phyloP scores from a whole-genome alignment of 371 early-diverging fungal genomes.

The Lichtheimia ramosa region DNA sequence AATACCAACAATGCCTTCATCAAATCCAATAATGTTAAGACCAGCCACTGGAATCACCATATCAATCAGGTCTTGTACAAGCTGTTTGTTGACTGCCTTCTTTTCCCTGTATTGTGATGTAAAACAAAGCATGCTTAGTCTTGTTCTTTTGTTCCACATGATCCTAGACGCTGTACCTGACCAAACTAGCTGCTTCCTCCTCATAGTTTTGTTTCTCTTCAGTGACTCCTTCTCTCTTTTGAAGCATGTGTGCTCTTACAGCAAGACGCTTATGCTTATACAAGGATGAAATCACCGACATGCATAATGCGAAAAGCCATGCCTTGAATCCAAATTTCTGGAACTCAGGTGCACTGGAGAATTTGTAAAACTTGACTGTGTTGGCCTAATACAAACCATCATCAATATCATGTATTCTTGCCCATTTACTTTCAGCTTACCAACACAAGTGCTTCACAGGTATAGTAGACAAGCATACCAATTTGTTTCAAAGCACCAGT shows the following conservation, averaged over 20 bases:
- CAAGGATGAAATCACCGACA: conserved; percentile 56
- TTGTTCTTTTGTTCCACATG: too few relatives aligned
- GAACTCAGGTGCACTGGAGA: conserved; percentile 51
- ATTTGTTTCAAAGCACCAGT: conserved; percentile 51
- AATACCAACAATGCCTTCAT: conserved; percentile 69
- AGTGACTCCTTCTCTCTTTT: neutral
- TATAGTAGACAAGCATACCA: conserved; percentile 58
- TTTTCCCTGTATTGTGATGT: conserved; percentile 43
- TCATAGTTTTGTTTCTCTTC: neutral
- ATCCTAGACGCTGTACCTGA: neutral
- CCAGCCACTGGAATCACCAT: conserved; percentile 61
- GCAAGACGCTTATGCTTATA: conserved; percentile 62
- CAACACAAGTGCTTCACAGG: conserved; percentile 58
- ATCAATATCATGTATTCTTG: neutral
- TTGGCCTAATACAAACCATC: conserved; percentile 20
- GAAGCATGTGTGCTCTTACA: neutral
- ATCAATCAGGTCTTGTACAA: conserved; percentile 67
- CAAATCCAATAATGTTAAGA: conserved; percentile 54
- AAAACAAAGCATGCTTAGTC: neutral
- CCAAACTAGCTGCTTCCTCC: neutral
- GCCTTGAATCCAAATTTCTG: conserved; percentile 52
- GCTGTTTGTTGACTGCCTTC: conserved; percentile 43
- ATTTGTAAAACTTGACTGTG: conserved; percentile 39
- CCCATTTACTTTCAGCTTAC: conserved; percentile 24
- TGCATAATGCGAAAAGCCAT: conserved; percentile 68